phyloP scores from a whole-genome alignment of 495 filamentous ascomycete species.

The Neurospora terricola region DNA sequence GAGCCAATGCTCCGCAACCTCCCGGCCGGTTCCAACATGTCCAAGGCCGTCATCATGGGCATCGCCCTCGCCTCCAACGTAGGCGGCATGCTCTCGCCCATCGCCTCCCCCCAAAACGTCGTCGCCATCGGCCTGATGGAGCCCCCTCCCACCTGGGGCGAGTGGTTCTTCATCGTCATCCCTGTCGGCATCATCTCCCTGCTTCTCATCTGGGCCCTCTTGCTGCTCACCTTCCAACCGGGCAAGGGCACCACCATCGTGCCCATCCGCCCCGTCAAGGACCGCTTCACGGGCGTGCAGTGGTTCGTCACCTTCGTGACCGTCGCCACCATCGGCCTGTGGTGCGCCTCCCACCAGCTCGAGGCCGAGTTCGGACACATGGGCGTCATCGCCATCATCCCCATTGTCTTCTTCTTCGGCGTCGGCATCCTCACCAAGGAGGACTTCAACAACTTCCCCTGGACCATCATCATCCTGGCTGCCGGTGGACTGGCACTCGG shows the following conservation, averaged over 20 bases:
- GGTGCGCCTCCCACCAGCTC: conserved; percentile 86
- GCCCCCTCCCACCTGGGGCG: conserved; percentile 79
- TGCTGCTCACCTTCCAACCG: conserved; percentile 76
- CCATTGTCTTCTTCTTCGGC: conserved; percentile 91
- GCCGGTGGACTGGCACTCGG: conserved; percentile 89
- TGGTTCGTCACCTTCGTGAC: conserved; percentile 87
- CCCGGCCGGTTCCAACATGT: conserved; percentile 78
- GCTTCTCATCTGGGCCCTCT: conserved; percentile 76
- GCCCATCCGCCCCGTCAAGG: conserved; percentile 78
- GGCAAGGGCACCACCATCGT: conserved; percentile 81
- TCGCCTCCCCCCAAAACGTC: conserved; percentile 94
- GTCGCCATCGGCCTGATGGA: conserved; percentile 93
- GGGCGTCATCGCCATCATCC: conserved; percentile 96
- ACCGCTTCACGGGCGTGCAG: conserved; percentile 79
- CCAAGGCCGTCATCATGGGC: conserved; percentile 89
- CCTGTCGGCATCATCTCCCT: conserved; percentile 89
- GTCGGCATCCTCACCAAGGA: conserved; percentile 97
- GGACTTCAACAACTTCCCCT: conserved; percentile 99
- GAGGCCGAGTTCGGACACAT: conserved; percentile 89
- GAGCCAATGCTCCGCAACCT: conserved; percentile 93
- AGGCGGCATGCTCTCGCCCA: conserved; percentile 90
- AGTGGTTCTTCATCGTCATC: conserved; percentile 93
- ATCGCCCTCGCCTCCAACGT: conserved; percentile 95
- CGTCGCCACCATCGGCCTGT: conserved; percentile 76
- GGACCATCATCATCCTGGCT: conserved; percentile 98